Percentiles rank a stretch among this genome's conserved stretches.
phyloP scores from a whole-genome alignment of 352 stramenopile genomes.

The Halophytophthora polymorphica region DNA sequence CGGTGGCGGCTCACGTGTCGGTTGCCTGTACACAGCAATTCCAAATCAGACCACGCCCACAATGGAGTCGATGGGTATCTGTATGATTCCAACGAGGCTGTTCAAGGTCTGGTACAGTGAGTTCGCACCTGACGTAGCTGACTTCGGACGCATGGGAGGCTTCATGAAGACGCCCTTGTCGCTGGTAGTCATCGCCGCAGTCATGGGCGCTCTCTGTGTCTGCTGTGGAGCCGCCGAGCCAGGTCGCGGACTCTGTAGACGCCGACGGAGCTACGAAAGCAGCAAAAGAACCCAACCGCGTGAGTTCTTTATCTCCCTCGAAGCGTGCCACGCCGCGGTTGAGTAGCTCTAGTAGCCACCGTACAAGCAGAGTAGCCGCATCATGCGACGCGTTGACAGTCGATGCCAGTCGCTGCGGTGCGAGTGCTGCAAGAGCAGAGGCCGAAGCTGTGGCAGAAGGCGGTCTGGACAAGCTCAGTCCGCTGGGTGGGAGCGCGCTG shows the following conservation, averaged over 20 bases:
- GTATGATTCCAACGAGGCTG: too few species aligned
- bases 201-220: conserved; percentile 11
- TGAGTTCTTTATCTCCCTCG: too few species aligned
- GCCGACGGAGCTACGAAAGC: conserved; percentile 38
- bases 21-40: conserved; percentile 11
- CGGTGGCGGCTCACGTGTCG: conserved; percentile 36
- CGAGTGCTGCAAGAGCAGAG: conserved; percentile 10
- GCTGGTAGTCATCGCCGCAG: conserved; percentile 1
- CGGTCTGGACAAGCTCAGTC: conserved; percentile 1
- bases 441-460: conserved; percentile 9
- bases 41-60: not conserved
- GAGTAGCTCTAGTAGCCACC: not conserved
- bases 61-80: too few species aligned
- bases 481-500: conserved; percentile 8
- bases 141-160: conserved; percentile 40
- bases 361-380: conserved; percentile 9
- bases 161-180: conserved; percentile 31
- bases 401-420: conserved; percentile 15
- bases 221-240: conserved; percentile 19
- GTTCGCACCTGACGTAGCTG: conserved; percentile 16
- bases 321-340: too few species aligned
- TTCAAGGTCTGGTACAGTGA: not conserved
- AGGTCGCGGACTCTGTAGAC: conserved; percentile 42
- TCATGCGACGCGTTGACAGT: conserved; percentile 12
- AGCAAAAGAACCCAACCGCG: conserved; percentile 1